Conservation (phyloP, 2,329 filamentous ascomycete species). For the Spiromastix sp. region DNA sequence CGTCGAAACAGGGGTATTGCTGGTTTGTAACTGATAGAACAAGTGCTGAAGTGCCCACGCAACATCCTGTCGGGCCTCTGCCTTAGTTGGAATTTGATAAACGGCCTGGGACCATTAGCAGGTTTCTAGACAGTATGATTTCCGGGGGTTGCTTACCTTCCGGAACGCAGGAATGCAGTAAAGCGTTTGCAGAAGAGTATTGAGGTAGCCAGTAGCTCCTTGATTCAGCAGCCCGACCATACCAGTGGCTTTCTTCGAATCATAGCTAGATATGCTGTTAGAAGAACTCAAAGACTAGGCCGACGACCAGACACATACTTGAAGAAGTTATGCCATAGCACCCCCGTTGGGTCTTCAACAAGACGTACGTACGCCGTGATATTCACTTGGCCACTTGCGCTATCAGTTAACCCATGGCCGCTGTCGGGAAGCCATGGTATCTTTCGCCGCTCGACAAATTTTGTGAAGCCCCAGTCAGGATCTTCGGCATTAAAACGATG, state of each 20-base stretch:
- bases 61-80: constrained; percentile 74
- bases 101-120: constrained; percentile 54
- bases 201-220: constrained; percentile 82
- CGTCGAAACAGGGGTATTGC: constrained; percentile 70
- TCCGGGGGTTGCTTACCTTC: constrained; percentile 49
- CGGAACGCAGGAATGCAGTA: constrained; percentile 89
- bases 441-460: constrained; percentile 77
- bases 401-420: constrained; percentile 47
- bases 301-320: constrained; percentile 31
- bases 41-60: constrained; percentile 88
- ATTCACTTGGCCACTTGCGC: constrained; percentile 38
- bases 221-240: constrained; percentile 96
- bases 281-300: no score
- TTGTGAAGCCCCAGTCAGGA: constrained; percentile 97
- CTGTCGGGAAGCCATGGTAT: constrained; percentile 76
- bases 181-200: constrained; percentile 72
- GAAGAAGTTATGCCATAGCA: constrained; percentile 38
- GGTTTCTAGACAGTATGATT: background rate
- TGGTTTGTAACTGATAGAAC: constrained; percentile 91
- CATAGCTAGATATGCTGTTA: constrained; percentile 63
- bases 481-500: constrained; percentile 95
- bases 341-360: constrained; percentile 39
- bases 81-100: constrained; percentile 89
- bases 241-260: constrained; percentile 98
- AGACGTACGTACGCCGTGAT: constrained; percentile 38